Conservation (phyloP, 257 asterid genomes). For the Cordia subcordata region DNA sequence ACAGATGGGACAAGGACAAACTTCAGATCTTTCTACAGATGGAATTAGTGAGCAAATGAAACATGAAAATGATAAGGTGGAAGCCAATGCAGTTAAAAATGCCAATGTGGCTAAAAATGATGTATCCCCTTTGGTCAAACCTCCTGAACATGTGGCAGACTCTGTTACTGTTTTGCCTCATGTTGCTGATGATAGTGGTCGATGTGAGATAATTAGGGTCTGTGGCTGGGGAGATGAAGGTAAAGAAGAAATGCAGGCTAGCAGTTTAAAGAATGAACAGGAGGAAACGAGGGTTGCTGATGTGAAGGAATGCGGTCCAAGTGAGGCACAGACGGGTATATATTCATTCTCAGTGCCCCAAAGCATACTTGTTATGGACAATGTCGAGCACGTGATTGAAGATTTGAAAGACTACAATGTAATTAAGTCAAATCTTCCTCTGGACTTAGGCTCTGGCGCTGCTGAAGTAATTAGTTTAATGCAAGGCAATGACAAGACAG, state of each 20-base stretch:
- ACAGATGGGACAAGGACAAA: not conserved
- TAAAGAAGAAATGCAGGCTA: slow-evolving; percentile 1
- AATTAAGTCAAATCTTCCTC: slow-evolving; percentile 23
- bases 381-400: slow-evolving; percentile 13
- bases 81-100: slow-evolving; percentile 20
- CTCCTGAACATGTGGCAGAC: slow-evolving; percentile 21
- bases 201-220: slow-evolving; percentile 7
- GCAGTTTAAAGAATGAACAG: too few species aligned
- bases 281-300: too few species aligned
- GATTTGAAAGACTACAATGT: slow-evolving; percentile 26
- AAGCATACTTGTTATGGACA: slow-evolving; percentile 15
- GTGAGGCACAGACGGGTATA: too few species aligned
- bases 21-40: not conserved
- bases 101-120: slow-evolving; percentile 29
- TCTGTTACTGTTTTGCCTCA: slow-evolving; percentile 8
- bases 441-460: slow-evolving; percentile 15
- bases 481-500: slow-evolving; percentile 17
- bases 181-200: slow-evolving; percentile 19
- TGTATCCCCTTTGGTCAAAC: slow-evolving; percentile 21
- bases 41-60: slow-evolving; percentile 16
- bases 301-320: too few species aligned
- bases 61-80: slow-evolving; percentile 19
- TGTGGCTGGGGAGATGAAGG: slow-evolving; percentile 4
- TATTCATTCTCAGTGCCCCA: slow-evolving; percentile 14
- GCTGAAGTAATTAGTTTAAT: slow-evolving; percentile 23